Evolutionary conservation across 345 rosid species (phyloP), one percentile per base, ranked within the genome.

Genomic region (Dipteronia sinensis): DNA sequence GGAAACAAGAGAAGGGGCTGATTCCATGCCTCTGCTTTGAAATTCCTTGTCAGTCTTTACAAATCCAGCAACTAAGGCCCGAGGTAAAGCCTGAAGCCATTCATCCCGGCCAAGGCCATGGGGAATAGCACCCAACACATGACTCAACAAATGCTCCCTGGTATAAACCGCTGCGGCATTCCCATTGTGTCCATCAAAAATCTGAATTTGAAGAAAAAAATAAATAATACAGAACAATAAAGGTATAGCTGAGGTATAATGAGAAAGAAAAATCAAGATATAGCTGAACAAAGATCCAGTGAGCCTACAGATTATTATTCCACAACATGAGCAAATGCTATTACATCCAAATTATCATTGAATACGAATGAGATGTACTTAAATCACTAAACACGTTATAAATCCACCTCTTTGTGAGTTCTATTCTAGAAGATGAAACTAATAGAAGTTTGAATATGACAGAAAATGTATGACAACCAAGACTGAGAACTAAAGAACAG

Each of bases 21-120:
- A 46, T 27, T 77, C 49, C 82, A 78, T 78, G 82, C 97, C 97
- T 95, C 89, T 90, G 71, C 84, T 89, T 89, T 95, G 98, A 73
- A 95, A 95, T 87, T 93, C 98, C 82, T 89, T 95, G 79, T 95
- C 98, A 0, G 98, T 93, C 89, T 89, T 95, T 65, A 95, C 98
- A 71, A 95, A 95, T 16, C 98, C 98, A 31, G 98, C 87, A 42
- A 90, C 98, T 74, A 95, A 84, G 5, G 98, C 98, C 74, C 95
- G 88, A 56, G 97, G 98, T 70, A 93, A 84, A 16, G 98, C 94
- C 44, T 89, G 97, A 76, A 93, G 90, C 95, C 98, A 95, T 51
- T 95, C 95, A 20, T 95, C 98, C 44, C 89, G 85, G 10, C 88
- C 90, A 78, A 91, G 94, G 3, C 94, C 94, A 20, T 61, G 71